Percentiles rank a stretch among this genome's conserved stretches.
Conservation (phyloP, 2,329 filamentous ascomycete species). For the Pseudogymnoascus sp. region DNA sequence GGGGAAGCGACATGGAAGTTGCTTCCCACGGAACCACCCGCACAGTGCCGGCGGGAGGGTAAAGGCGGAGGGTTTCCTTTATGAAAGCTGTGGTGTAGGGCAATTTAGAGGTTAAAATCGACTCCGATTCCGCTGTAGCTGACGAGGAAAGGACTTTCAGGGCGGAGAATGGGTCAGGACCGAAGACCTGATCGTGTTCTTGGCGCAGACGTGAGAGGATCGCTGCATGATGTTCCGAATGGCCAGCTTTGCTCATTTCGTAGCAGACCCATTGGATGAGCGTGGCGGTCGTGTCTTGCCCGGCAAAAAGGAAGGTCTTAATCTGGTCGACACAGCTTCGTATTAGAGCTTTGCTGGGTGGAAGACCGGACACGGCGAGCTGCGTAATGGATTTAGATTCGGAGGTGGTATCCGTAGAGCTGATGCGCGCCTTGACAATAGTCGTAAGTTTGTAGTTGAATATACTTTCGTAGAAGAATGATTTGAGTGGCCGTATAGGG, state of each 20-base stretch:
- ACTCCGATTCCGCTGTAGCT: not conserved
- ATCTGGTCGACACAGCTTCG: conserved; percentile 14
- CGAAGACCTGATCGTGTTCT: conserved; percentile 20
- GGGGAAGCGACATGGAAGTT: not conserved
- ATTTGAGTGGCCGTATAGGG: conserved; percentile 15
- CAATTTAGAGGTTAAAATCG: conserved; percentile 17
- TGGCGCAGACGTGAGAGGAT: conserved; percentile 14
- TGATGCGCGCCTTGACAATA: not conserved
- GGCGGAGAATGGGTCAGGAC: conserved; percentile 12
- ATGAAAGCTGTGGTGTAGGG: conserved; percentile 19
- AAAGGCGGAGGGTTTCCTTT: conserved; percentile 20
- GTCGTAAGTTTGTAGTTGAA: conserved; percentile 14
- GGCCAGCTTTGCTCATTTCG: not conserved
- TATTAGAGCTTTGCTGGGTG: conserved; percentile 9
- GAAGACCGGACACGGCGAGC: conserved; percentile 14
- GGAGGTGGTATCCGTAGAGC: not conserved
- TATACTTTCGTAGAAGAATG: conserved; percentile 17
- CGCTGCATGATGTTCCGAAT: conserved; percentile 10
- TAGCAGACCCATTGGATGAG: not conserved
- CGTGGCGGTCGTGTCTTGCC: conserved; percentile 12
- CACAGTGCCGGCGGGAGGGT: conserved; percentile 15
- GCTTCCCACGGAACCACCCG: not conserved
- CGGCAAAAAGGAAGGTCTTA: conserved; percentile 17
- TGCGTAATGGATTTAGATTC: conserved; percentile 13
- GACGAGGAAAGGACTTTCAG: not conserved